Conservation (phyloP, 345 rosid genomes). For the Arabidopsis thaliana region TAIR10.1 NC_003075.7:12953501-12954000, state of each 20-base stretch:
- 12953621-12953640: slow-evolving; percentile 44
- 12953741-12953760: slow-evolving; percentile 66
- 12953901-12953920: slow-evolving; percentile 10
- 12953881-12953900: background rate
- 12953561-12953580: slow-evolving; percentile 27
- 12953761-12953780: slow-evolving; percentile 21
- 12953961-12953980: slow-evolving; percentile 32
- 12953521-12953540: slow-evolving; percentile 17
- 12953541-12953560: slow-evolving; percentile 35
- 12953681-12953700: background rate
- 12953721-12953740: slow-evolving; percentile 54
- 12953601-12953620: slow-evolving; percentile 29
- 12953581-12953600: slow-evolving; percentile 34
- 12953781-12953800: background rate
- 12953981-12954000: slow-evolving; percentile 23
- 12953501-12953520: slow-evolving; percentile 17
- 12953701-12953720: slow-evolving; percentile 42
- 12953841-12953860: background rate
- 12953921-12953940: slow-evolving; percentile 16
- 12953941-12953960: slow-evolving; percentile 18
- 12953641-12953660: background rate
- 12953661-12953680: slow-evolving; percentile 27
- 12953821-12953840: background rate
- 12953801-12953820: slow-evolving; percentile 43
- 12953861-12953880: background rate